A percentile compares a stretch with the other conserved stretches of the same genome.
Evolutionary conservation across 306 rosid genomes (phyloP).

Genomic region (Corylus avellana): DNA sequence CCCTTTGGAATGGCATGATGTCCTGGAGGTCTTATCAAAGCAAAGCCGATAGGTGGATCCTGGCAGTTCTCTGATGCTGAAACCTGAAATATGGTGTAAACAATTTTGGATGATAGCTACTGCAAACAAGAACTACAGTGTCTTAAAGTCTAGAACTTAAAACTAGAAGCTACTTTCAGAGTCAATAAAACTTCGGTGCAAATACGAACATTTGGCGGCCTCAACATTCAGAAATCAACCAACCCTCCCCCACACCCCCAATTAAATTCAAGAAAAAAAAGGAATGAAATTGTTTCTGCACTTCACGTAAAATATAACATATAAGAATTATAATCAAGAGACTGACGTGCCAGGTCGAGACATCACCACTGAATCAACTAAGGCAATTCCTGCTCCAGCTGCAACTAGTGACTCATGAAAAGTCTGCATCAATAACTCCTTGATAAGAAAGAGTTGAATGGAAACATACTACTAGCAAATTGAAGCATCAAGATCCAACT

Average conservation of each 20-base stretch:
- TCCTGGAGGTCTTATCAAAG: slow-evolving; percentile 96
- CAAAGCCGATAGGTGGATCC: slow-evolving; percentile 82
- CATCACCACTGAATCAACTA: slow-evolving; percentile 94
- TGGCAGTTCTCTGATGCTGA: slow-evolving; percentile 58
- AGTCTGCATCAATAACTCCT: slow-evolving; percentile 69
- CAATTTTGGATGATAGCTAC: neutral
- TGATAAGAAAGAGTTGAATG: slow-evolving; percentile 30
- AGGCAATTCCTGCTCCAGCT: slow-evolving; percentile 86
- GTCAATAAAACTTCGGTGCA: neutral
- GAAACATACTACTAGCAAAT: neutral
- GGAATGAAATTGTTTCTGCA: neutral
- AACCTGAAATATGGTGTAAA: slow-evolving; percentile 45
- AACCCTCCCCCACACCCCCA: neutral
- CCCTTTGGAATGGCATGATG: slow-evolving; percentile 95
- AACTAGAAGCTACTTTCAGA: neutral
- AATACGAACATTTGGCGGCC: neutral
- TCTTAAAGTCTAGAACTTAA: slow-evolving; percentile 13
- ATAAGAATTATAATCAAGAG: slow-evolving; percentile 45
- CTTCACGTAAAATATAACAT: slow-evolving; percentile 16
- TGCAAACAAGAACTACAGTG: neutral
- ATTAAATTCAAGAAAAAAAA: neutral
- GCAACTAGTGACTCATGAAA: slow-evolving; percentile 77
- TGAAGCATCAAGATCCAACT: neutral
- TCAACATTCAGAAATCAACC: neutral
- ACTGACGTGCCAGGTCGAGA: slow-evolving; percentile 57